Evolutionary conservation across 495 filamentous ascomycete genomes (phyloP), one percentile per base, ranked within the genome.

Genomic region (Chaetomium fimeti): DNA sequence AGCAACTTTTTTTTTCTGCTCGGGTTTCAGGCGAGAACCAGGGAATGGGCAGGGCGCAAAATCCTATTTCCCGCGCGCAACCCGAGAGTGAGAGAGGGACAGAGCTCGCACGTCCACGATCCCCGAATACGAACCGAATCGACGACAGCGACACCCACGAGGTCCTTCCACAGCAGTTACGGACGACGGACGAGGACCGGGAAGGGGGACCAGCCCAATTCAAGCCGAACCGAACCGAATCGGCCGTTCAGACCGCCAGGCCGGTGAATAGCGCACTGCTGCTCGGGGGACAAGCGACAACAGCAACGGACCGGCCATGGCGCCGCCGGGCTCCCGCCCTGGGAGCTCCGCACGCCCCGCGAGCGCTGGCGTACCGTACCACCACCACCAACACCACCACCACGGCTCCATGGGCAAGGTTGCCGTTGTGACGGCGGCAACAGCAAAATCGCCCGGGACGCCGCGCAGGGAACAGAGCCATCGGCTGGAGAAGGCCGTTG

Each of bases 381-480:
- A 75, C 56, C 24, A 57, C 60, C 67, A 65, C 61, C 49, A 27
- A 2, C 48, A n/a, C 12, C 56, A 49, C 3, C 45, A 49, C 56
- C 24, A 57, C 58, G 67, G 65, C 56, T 67, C 57, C 51, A 73
- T 72, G 55, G 72, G 69, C 60, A 65, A 57, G 49, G 60, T 40
- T 28, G 63, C 68, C 16, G 68, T 70, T 36, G 69, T 66, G 29
- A 61, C 64, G 9, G 62, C 64, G 22, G 69, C 65, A n/a, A 60
- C 64, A n/a, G 63, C 64, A 27, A 74, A 74, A 51, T 66, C 65
- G 59, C 70, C 71, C 1, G 69, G 71, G 32, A 78, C 75, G 22
- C 75, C 73, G 29, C 72, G 74, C 11, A 71, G 74, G 52, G 72
- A 77, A 53, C 66, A 71, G 54, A 68, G 69, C 27, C 65, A 70